Evolutionary conservation across 192 early-diverging fungal species (phyloP), one percentile per base, ranked within the genome.

Genomic region (Dissophora ornata): DNA sequence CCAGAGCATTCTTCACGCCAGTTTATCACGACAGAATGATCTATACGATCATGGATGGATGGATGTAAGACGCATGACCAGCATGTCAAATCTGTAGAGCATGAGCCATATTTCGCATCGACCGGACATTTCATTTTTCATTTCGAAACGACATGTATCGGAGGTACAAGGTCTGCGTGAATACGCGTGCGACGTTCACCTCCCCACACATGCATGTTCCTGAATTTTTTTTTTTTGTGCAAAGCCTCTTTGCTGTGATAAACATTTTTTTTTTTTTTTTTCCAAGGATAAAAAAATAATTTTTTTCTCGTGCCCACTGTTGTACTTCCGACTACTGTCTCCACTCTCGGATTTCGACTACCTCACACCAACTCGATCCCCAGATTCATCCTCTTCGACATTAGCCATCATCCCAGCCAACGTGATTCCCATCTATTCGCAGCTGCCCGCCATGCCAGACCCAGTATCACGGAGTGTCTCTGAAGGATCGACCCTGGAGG

Each of bases 381-480:
- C 54, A n/a, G 36, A 28, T 44, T 64, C 50, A 41, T 54, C 26
- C 50, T 46, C 44, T 34, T 13, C 24, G 11, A 40, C 22, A 44
- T n/a, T 21, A 18, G 7, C 24, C 12, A 8, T 18, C 16, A 32
- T 42, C n/a, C 26, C 38, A 16, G 38, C n/a, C 40, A 1, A 9
- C 4, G n/a, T 12, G 33, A 64, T 42, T 22, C 36, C 48, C 46
- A 30, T 33, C 19, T 26, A 34, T 33, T 26, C 29, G 15, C 18
- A 51, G 9, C 36, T 16, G 21, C 13, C 22, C n/a, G 21, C 44
- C 40, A 75, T 75, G 71, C 57, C 49, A 47, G 71, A 75, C 48
- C 71, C 71, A 54, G 30, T 75, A 29, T 61, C 63, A 29, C 38
- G 40, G 71, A 75, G 57, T 47, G 63, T 64, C 15, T 61, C 71